These are phyloP conservation scores for Gymnopus androsaceus DNA, from an alignment of 1,284 basidiomycete species.

Conservation along the genomic window DNA sequence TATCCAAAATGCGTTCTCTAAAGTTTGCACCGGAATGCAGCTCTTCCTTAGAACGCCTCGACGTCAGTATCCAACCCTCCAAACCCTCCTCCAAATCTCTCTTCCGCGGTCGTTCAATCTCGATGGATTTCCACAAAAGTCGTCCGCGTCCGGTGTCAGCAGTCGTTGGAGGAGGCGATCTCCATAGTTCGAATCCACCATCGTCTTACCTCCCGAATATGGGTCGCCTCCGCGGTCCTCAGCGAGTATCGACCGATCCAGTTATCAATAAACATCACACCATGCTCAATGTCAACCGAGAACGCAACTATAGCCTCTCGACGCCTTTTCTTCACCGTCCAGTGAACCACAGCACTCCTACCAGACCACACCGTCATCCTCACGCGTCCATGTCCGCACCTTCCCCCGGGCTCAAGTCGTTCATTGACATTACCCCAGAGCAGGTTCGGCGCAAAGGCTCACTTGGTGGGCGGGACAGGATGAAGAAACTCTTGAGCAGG, in stretches of 20 bases:
- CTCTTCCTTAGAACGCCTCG: conserved; percentile 20
- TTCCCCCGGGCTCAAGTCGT: conserved; percentile 31
- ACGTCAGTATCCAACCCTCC: conserved; percentile 23
- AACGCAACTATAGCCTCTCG: conserved; percentile 16
- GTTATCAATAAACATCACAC: not conserved
- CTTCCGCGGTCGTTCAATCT: conserved; percentile 17
- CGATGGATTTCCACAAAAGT: conserved; percentile 19
- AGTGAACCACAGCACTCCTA: not conserved
- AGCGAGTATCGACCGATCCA: not conserved
- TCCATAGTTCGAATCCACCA: conserved; percentile 10
- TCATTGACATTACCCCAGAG: conserved; percentile 30
- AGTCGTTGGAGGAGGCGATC: conserved; percentile 16
- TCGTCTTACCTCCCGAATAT: not conserved
- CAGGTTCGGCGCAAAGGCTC: conserved; percentile 1
- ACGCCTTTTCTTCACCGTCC: conserved; percentile 12
- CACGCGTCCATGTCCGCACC: not conserved
- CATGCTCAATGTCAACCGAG: not conserved
- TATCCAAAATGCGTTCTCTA: conserved; percentile 17
- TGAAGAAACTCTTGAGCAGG: conserved; percentile 10
- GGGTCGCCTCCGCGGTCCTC: conserved; percentile 2
- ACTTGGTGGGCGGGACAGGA: not conserved
- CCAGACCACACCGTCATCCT: not conserved
- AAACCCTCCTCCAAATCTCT: conserved; percentile 17
- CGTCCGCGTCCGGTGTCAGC: conserved; percentile 7
- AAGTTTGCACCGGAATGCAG: conserved; percentile 17